Base-by-base conservation (phyloP, 257 asterid species). In the Capsicum chinense region DNA sequence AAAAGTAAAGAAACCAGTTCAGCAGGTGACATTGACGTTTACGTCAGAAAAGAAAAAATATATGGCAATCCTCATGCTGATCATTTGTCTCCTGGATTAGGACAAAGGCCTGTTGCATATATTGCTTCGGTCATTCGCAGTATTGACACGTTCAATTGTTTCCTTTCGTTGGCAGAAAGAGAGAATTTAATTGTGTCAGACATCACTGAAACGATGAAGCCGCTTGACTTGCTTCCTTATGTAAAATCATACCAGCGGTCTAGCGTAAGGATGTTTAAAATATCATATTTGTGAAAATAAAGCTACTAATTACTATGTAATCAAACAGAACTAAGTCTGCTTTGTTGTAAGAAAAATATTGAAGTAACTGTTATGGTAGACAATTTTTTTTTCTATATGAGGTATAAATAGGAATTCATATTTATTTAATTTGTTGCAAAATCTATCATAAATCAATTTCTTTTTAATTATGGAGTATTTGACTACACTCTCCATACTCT, bases 61-160 rank as follows among this genome's bases (percentile, higher is more conserved):
- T 82, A 85, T 64, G 39, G 81, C 42, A 35, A 82, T 10, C 79
- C 54, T 83, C 70, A 37, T 74, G 79, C 78, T 11, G 86, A 86
- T 10, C n/a, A 26, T 63, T 54, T 83, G 54, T 15, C 69, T 52
- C 85, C 83, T 56, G 82, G 83, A 47, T 33, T 82, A 8, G 81
- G 54, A 5, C 79, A 85, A 19, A 78, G 85, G 7, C 94, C 94
- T 15, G 90, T 92, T 83, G 98, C 98, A 57, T 92, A 92, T 85
- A 85, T 96, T 56, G 95, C 97, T 35, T 92, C 97, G 7, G 97
- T 93, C 91, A 83, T 96, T 87, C 98, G 99, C 82, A 93, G 91
- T 69, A 74, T 85, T 14, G 90, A 92, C 68, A 96, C 99, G 3
- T 95, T 92, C 85, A 79, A 90, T 86, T 91, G 70, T 88, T 96